Evolutionary conservation across 768 basidiomycete species (phyloP), one percentile per base, ranked within the genome.

Genomic region (Glaciozyma martinii): DNA sequence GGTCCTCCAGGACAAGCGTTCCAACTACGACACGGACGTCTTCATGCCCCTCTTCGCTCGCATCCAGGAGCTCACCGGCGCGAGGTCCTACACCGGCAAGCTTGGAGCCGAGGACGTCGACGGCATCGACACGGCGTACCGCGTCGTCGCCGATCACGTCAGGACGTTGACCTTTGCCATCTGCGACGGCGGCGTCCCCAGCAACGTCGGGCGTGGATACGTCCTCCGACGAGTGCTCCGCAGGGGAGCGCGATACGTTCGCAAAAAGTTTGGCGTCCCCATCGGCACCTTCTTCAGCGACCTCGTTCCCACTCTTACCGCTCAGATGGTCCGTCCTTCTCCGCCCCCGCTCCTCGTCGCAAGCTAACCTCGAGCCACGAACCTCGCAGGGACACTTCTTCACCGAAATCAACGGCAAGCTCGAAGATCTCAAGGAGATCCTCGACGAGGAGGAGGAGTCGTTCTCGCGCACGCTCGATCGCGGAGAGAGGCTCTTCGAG

Each of bases 1-100:
- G 21, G 86, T 88, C 47, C 80, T 98, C 12, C 95, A 99, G 76
- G 85, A 90, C 78, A 87, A 84, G 74, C 80, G 83, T 29, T 98
- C 94, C 55, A 99, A 98, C 78, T 99, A 99, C 78, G 95, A 99
- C 76, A 98, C 95, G 57, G 95, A 99, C 73, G 82, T 95, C 64
- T 99, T 99, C 78, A 76, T 80, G 2, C 93, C 93, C 6, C 86
- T 98, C 62, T 98, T 99, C 74, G 79, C 77, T 44, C 87, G 82
- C 77, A 87, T 99, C 59, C 87, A 88, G 74, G 85, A 90, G 76
- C 78, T 99, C 57, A 93, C 91, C 1, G 88, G 90, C 49, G 90
- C 88, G 53, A 82, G 92, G 50, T 80, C 87, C 5, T 99, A 99
- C 75, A 77, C 83, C 61, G 95, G 95, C 57, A 89, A 86, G 68